Evolutionary conservation across 805 yeast genomes (phyloP).

Genomic region (Nakazawaea ishiwadae): DNA sequence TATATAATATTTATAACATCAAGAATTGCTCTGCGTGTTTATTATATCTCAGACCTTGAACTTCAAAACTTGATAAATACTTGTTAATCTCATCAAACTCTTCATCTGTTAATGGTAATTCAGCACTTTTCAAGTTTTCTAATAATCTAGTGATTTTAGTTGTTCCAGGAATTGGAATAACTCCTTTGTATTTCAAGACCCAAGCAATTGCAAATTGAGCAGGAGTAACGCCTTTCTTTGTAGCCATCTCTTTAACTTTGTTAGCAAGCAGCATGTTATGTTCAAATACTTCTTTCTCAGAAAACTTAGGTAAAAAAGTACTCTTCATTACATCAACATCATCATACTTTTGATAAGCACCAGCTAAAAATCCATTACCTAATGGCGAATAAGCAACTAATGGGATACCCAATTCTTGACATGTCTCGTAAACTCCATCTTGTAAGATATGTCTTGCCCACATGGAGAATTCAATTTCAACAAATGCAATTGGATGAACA

Average conservation of each 20-base stretch:
- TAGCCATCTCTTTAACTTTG: slow-evolving; percentile 45
- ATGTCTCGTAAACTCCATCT: slow-evolving; percentile 60
- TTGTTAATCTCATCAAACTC: slow-evolving; percentile 52
- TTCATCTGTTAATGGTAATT: slow-evolving; percentile 43
- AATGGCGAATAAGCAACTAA: slow-evolving; percentile 81
- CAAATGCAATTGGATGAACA: slow-evolving; percentile 56
- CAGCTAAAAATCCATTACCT: slow-evolving; percentile 75
- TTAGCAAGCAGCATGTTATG: slow-evolving; percentile 49
- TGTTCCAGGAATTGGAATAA: slow-evolving; percentile 81
- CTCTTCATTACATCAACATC: slow-evolving; percentile 53
- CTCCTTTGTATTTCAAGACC: slow-evolving; percentile 44
- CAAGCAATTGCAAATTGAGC: slow-evolving; percentile 74
- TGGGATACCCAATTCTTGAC: slow-evolving; percentile 56
- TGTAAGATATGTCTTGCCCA: slow-evolving; percentile 55
- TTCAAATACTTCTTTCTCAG: slow-evolving; percentile 43
- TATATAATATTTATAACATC: slow-evolving; percentile 2
- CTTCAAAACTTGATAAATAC: slow-evolving; percentile 35
- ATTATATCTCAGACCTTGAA: slow-evolving; percentile 40
- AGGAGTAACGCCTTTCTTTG: slow-evolving; percentile 38
- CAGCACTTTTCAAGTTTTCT: slow-evolving; percentile 44
- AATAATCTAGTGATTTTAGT: slow-evolving; percentile 53
- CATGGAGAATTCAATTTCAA: slow-evolving; percentile 77
- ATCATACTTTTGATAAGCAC: slow-evolving; percentile 38
- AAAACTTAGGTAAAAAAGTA: slow-evolving; percentile 41
- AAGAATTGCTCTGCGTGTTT: slow-evolving; percentile 15